Evolutionary conservation across 2,329 filamentous ascomycete species (phyloP), one percentile per base, ranked within the genome.

Genomic region (Blastomyces silverae): DNA sequence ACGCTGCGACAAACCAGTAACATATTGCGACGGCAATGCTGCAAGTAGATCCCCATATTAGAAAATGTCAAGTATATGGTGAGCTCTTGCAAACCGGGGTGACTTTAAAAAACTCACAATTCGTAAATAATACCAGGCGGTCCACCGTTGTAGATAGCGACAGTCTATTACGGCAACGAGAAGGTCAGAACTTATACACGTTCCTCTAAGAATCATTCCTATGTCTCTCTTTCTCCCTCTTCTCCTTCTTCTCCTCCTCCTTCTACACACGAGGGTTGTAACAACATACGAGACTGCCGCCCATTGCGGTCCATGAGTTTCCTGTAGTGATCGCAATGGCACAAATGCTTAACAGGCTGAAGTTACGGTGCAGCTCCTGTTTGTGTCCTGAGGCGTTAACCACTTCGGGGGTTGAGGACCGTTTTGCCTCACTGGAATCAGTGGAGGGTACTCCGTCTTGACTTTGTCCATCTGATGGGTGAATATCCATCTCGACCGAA

Each of bases 261-360:
- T 25, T 13, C 48, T 15, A 15, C 17, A 2, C 3, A 52, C 25
- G 50, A n/a, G 42, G 15, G 55, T 3, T 17, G 73, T 50, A 84
- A 5, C 80, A 81, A 58, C 85, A 78, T 4, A 81, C 82, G 50
- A 88, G 80, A 63, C 84, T 86, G 15, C 85, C 85, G 63, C 85
- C 86, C 65, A 87, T 76, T 6, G 85, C 84, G 63, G 85, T 81
- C 85, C 85, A 89, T 22, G 85, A 85, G 70, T 87, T 87, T 73
- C 87, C 85, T 31, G 86, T 83, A 0, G 84, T 87, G 61, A 88
- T 74, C 0, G 84, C 85, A 57, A 85, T 79, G 31, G 84, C 85
- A 62, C 84, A 84, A 53, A 87, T 82, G 61, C 82, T 83, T 58
- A 86, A 69, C 10, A 88, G 76, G 46, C 83, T 81, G 73, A 87